phyloP scores from a whole-genome alignment of 139 green algal species.

The Penium margaritaceum region DNA sequence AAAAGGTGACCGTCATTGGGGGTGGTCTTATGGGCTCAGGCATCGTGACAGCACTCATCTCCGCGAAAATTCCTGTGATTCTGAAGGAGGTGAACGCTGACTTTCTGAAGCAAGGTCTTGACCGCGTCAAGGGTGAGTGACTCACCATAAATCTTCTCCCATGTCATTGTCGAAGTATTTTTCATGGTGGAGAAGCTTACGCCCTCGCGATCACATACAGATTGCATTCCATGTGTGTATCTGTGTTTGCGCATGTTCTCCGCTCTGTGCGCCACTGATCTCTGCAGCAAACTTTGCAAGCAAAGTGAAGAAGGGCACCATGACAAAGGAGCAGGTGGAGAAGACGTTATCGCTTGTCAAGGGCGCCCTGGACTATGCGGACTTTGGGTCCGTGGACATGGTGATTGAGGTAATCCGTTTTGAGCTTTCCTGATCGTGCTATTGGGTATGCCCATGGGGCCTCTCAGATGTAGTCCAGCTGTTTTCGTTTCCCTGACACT shows the following conservation, averaged over 20 bases:
- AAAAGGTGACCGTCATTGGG: conserved; percentile 80
- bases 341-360: conserved; percentile 60
- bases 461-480: too few species aligned
- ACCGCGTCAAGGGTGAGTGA: conserved; percentile 49
- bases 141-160: neutral
- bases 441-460: too few species aligned
- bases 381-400: conserved; percentile 79
- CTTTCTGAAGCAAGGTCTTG: conserved; percentile 84
- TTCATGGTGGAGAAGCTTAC: neutral
- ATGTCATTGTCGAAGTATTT: neutral
- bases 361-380: conserved; percentile 70
- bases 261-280: neutral
- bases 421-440: too few species aligned
- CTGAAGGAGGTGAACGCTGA: conserved; percentile 97
- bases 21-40: conserved; percentile 94
- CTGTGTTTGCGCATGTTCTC: conserved; percentile 5
- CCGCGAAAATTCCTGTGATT: conserved; percentile 63
- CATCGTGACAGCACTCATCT: conserved; percentile 80
- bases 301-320: conserved; percentile 82
- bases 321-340: conserved; percentile 60
- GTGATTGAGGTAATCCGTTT: conserved; percentile 83
- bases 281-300: conserved; percentile 70
- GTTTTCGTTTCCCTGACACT: too few species aligned
- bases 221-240: neutral
- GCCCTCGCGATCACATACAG: neutral